Base-by-base conservation (phyloP, 2,329 filamentous ascomycete species). In the Ophiostoma tasmaniense region DNA sequence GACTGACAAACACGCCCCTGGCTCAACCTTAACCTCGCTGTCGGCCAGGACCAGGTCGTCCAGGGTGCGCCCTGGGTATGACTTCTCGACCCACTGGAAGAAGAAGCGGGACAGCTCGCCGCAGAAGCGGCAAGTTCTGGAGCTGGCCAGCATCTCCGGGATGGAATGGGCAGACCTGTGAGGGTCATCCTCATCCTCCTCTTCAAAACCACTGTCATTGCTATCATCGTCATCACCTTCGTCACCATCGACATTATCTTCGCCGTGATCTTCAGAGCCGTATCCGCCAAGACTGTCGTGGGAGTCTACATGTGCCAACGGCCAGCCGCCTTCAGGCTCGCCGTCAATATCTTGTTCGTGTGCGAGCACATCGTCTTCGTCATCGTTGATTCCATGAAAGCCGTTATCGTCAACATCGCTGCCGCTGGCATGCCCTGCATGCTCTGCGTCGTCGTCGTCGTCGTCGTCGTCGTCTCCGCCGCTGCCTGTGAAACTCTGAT, bases 21-120 rank as follows among this genome's bases (percentile, higher is more conserved):
- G 61, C 30, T 20, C 5, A 4, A 64, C 33, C 20, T 37, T 10
- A n/a, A 64, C 61, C 20, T 64, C 61, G 61, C 61, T 39, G 33
- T 64, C 61, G 20, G 61, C 61, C 20, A 64, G 33, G 20, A 37
- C 10, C 20, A 64, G n/a, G 20, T 22, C 20, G 33, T n/a, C 61
- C 3, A 37, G 4, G 33, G 17, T 22, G 33, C 61, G 61, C 6
- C 61, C 61, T 3, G 61, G 61, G 2, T 22, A 64, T n/a, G 33
- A 6, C 6, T 39, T 33, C 10, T 37, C 20, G 20, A 64, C 33
- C 61, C 61, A 64, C 20, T 17, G 33, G 7, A 22, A 37, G 20
- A 64, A 64, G 8, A 64, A n/a, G 61, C 61, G 30, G 61, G 61
- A n/a, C 61, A 64, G 33, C 33, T 64, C 61, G 33, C 61, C 20